Evolutionary conservation across 2,329 filamentous ascomycete genomes (phyloP).

Genomic region (Ophidiomyces ophidiicola): DNA sequence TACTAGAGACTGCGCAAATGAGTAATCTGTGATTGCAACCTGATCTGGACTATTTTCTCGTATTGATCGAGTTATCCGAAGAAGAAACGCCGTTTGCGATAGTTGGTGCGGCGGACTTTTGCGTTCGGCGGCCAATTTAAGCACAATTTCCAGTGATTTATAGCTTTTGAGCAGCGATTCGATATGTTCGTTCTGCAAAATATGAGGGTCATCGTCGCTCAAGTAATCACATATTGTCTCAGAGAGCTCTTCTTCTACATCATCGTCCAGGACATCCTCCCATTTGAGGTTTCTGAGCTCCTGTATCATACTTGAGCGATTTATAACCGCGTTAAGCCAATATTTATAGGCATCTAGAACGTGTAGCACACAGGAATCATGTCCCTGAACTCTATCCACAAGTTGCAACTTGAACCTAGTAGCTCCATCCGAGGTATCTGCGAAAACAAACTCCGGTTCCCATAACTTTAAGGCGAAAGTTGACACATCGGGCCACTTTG

Average conservation of each 20-base stretch:
- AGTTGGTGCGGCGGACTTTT: conserved; percentile 37
- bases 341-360: conserved; percentile 53
- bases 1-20: conserved; percentile 50
- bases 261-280: conserved; percentile 30
- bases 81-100: conserved; percentile 47
- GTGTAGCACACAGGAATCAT: conserved; percentile 52
- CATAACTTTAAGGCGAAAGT: conserved; percentile 48
- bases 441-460: conserved; percentile 51
- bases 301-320: conserved; percentile 23
- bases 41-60: conserved; percentile 50
- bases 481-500: conserved; percentile 41
- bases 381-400: conserved; percentile 57
- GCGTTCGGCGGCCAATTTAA: conserved; percentile 36
- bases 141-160: conserved; percentile 37
- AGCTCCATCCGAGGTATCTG: conserved; percentile 55
- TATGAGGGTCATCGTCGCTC: conserved; percentile 57
- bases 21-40: conserved; percentile 25
- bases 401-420: conserved; percentile 57
- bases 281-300: conserved; percentile 27
- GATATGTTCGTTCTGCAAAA: conserved; percentile 49
- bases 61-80: conserved; percentile 64
- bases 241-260: conserved; percentile 29
- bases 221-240: conserved; percentile 37
- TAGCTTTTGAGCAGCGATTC: conserved; percentile 47
- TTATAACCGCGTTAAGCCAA: conserved; percentile 64